Evolutionary conservation across 768 basidiomycete genomes (phyloP), one percentile per base, ranked within the genome.

Genomic region (Phaffia tasmanica): DNA sequence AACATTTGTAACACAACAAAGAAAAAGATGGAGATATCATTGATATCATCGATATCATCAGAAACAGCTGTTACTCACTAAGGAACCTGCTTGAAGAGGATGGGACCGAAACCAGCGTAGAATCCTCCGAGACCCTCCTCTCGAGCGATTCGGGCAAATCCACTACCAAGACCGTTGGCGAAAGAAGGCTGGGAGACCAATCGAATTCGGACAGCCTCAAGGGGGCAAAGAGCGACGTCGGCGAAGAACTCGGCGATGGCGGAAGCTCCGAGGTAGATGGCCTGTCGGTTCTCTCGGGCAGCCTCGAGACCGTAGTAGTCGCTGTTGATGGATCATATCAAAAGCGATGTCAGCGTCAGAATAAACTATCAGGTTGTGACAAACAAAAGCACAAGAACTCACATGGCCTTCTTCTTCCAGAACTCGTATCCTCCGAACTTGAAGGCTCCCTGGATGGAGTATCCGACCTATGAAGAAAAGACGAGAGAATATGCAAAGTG

Each of bases 221-320:
- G 50, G 23, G 35, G 56, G 81, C 93, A 95, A 62, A 97, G 86
- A 62, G 92, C 93, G 74, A 95, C 84, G 73, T 95, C 92, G 73
- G 92, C 92, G 77, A 97, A 89, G 78, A 94, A 85, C 75, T 97
- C 92, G 42, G 92, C 92, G 59, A 89, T 90, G 64, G 89, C 92
- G 65, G 92, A 93, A 76, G 88, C 89, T 30, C 85, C 89, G 71
- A 92, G 84, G 89, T 92, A 95, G 79, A 97, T 91, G 67, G 81
- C 81, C 70, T 86, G 85, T 59, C 67, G 56, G 67, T 69, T 69
- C 53, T 67, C 66, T 57, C 70, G 70, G 49, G 67, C 67, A 46
- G 62, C 67, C 62, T 69, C 67, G 62, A 78, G 70, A 72, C 92
- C 92, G 70, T 89, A 85, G 71, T 86, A 75, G 83, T 92, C 92